These are phyloP conservation scores for Pestalotiopsis sp. DNA, from an alignment of 2,329 filamentous ascomycete genomes.

Conservation along the genomic window DNA sequence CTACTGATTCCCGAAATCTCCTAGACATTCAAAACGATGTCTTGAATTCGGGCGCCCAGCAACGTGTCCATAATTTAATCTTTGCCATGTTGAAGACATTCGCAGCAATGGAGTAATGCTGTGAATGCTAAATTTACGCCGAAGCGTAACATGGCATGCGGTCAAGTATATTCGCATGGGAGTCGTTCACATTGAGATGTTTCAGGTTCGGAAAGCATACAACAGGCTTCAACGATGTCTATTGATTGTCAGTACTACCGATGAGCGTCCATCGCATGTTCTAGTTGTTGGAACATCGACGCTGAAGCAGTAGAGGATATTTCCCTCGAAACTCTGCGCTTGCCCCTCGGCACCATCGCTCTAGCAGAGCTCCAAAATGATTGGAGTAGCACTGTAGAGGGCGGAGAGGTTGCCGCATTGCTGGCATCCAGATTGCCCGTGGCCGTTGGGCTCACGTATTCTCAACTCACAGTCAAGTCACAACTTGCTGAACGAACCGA, in stretches of 20 bases:
- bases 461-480: too few species aligned
- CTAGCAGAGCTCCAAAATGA: background rate
- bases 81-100: conserved; percentile 62
- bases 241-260: conserved; percentile 1
- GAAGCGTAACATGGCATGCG: conserved; percentile 14
- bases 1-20: conserved; percentile 62
- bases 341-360: background rate
- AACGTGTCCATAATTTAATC: conserved; percentile 50
- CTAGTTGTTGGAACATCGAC: background rate
- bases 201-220: background rate
- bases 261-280: background rate
- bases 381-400: background rate
- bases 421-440: too few species aligned
- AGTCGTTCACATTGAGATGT: background rate
- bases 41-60: conserved; percentile 60
- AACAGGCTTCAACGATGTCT: background rate
- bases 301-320: background rate
- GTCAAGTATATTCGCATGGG: background rate
- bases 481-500: too few species aligned
- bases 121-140: conserved; percentile 45
- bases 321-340: background rate
- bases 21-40: conserved; percentile 55
- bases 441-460: too few species aligned
- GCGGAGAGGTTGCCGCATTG: too few species aligned
- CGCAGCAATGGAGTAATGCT: conserved; percentile 47